Percentiles rank a stretch among this genome's conserved stretches.
These are phyloP conservation scores for Phytophthora hibernalis DNA, from an alignment of 352 stramenopile species.

Conservation along the genomic window DNA sequence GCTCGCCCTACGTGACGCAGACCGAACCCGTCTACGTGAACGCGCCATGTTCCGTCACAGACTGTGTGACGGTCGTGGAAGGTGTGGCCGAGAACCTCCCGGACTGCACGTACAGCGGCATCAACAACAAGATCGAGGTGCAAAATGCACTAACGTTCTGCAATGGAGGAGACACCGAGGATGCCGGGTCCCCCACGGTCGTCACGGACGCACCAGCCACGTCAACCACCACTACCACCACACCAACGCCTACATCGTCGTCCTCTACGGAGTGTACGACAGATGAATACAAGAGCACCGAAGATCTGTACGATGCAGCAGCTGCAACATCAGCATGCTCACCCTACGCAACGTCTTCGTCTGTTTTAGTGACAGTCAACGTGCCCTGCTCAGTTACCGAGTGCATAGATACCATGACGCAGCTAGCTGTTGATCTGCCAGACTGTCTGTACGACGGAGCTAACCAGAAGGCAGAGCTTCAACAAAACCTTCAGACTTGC, in stretches of 20 bases:
- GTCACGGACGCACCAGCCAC: slow-evolving; percentile 1
- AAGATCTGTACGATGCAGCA: slow-evolving; percentile 26
- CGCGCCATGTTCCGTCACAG: slow-evolving; percentile 19
- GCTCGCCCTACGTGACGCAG: slow-evolving; percentile 17
- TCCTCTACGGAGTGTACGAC: slow-evolving; percentile 24
- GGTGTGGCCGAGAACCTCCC: slow-evolving; percentile 17
- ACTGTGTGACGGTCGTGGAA: slow-evolving; percentile 25
- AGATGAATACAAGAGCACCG: slow-evolving; percentile 18
- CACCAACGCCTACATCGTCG: slow-evolving; percentile 18
- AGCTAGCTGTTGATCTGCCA: slow-evolving; percentile 21
- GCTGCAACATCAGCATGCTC: slow-evolving; percentile 25
- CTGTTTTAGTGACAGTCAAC: slow-evolving; percentile 18
- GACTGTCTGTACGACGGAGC: slow-evolving; percentile 32
- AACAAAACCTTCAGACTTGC: slow-evolving; percentile 20
- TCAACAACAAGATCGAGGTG: slow-evolving; percentile 36
- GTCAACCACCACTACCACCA: slow-evolving; percentile 8
- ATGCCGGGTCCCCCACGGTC: slow-evolving; percentile 12
- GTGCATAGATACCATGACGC: slow-evolving; percentile 20
- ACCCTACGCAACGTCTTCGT: slow-evolving; percentile 20
- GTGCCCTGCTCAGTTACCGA: slow-evolving; percentile 29
- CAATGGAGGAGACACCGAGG: slow-evolving; percentile 4
- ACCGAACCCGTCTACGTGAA: slow-evolving; percentile 21
- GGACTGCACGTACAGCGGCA: slow-evolving; percentile 26
- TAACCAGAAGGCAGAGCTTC: slow-evolving; percentile 29
- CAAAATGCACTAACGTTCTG: slow-evolving; percentile 24